Percentiles rank a stretch among this genome's conserved stretches.
phyloP scores from a whole-genome alignment of 352 stramenopile genomes.

The Stephanocyclus meneghinianus region DNA sequence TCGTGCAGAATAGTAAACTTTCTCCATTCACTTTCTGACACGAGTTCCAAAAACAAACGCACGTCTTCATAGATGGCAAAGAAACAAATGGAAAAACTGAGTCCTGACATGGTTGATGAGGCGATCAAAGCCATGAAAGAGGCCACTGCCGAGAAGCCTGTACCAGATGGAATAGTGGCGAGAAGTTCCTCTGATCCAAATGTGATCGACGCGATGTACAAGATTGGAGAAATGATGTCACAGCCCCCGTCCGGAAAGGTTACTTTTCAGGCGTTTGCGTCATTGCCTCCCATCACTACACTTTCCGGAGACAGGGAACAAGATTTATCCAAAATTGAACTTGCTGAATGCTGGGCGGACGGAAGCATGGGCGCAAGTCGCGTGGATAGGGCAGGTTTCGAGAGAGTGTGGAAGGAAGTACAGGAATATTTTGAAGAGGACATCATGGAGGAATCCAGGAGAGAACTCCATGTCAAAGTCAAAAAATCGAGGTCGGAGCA shows the following conservation, averaged over 20 bases:
- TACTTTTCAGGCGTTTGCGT: conserved; percentile 63
- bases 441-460: conserved; percentile 59
- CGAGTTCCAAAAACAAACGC: neutral
- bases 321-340: conserved; percentile 57
- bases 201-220: conserved; percentile 69
- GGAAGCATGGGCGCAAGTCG: conserved; percentile 53
- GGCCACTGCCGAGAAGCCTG: conserved; percentile 10
- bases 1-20: neutral
- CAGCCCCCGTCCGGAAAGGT: conserved; percentile 50
- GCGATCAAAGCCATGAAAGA: conserved; percentile 45
- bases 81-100: conserved; percentile 57
- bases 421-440: conserved; percentile 75
- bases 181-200: conserved; percentile 44
- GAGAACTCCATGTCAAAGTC: conserved; percentile 35
- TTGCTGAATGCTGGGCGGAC: conserved; percentile 66
- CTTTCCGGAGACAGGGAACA: conserved; percentile 51
- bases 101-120: conserved; percentile 52
- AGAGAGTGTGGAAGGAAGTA: conserved; percentile 74
- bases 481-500: conserved; percentile 22
- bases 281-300: conserved; percentile 55
- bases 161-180: conserved; percentile 25
- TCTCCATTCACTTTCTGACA: too few species aligned
- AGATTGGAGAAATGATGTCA: conserved; percentile 62
- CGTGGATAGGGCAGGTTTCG: conserved; percentile 62
- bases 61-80: conserved; percentile 25